Evolutionary conservation across 805 yeast genomes (phyloP), one percentile per base, ranked within the genome.

Genomic region (Lipomyces starkeyi): DNA sequence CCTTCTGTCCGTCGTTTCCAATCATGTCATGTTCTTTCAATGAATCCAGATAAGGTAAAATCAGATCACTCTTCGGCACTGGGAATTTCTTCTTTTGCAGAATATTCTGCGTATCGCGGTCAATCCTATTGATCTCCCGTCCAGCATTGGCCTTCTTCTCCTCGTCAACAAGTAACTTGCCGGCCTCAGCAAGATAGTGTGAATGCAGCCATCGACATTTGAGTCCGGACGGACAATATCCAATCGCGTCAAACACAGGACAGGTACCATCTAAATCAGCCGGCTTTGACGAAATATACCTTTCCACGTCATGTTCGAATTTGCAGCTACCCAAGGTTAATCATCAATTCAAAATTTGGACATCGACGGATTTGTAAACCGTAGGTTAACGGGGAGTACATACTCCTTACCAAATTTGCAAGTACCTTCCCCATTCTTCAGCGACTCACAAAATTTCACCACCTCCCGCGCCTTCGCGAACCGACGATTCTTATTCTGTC

Each of bases 191-290:
- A 72, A 84, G 77, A 75, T 81, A 84, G 80, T 95, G 98, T 17
- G 91, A 85, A 2, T 85, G 80, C 66, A 95, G 83, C 91, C 97
- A 95, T 74, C 97, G 86, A 80, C 99, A 95, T 78, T 91, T 94
- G 74, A 91, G 80, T 0, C 99, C 99, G 69, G 90, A 85, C 3
- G 97, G 97, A 82, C 99, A 95, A 75, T 86, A 88, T 0, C 99
- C 99, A 47, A 91, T 81, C 0, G 90, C 89, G 43, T 81, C 81
- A 76, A 81, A 93, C 2, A 91, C 97, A 0, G 99, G 98, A 79
- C 99, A 95, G 1, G 75, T 75, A 0, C 97, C 96, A 9, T 83
- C 85, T 27, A 91, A 80, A 76, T 95, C 98, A 0, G 79, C 83
- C 0, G 87, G 89, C 77, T 95, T 94, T 29, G 85, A 77, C 0